Base-by-base conservation (phyloP, 306 rosid genomes). In the Cicer bijugum region DNA sequence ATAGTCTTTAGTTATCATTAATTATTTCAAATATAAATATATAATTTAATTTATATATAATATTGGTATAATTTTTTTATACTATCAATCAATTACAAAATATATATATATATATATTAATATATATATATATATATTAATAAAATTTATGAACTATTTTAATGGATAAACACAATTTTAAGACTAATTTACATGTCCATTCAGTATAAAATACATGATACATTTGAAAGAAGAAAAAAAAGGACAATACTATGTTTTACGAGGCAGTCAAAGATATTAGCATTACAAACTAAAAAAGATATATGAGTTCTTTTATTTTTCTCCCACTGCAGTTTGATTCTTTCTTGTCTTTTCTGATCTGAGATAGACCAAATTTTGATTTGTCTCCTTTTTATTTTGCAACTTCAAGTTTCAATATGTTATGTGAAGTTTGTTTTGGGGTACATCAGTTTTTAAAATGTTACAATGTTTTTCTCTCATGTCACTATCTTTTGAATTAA, bases 221-320 rank as follows among this genome's bases (percentile, higher is more conserved):
- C 2, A 20, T 20, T 20, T 20, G 23, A 2, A 20, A 20, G 23
- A 17, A n/a, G n/a, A 23, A 23, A 23, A 23, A 1, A 23, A 23
- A 23, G 70, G 71, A 19, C 85, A 47, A 75, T 75, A 84, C 67
- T 46, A 68, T 75, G 83, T 84, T 90, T 88, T 88, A 90, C 91
- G 92, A 88, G 92, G 96, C 90, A 84, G 91, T 88, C 96, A 89
- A 89, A 87, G 90, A 64, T 59, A 69, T 61, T 46, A 71, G 69
- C 71, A 46, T 47, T 20, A 20, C 1, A 20, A 20, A 20, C 23
- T 2, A 20, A 20, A 20, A 20, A 20, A 20, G 23, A 23, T 23
- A 23, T 23, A 23, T 1, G 28, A 23, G 3, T 1, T 1, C 1
- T 23, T 71, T 58, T 15, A 53, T 82, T 42, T 62, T 82, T 63